Evolutionary conservation across 208 protist species (phyloP), one percentile per base, ranked within the genome.

Genomic region (Trypanosoma cruzi): DNA sequence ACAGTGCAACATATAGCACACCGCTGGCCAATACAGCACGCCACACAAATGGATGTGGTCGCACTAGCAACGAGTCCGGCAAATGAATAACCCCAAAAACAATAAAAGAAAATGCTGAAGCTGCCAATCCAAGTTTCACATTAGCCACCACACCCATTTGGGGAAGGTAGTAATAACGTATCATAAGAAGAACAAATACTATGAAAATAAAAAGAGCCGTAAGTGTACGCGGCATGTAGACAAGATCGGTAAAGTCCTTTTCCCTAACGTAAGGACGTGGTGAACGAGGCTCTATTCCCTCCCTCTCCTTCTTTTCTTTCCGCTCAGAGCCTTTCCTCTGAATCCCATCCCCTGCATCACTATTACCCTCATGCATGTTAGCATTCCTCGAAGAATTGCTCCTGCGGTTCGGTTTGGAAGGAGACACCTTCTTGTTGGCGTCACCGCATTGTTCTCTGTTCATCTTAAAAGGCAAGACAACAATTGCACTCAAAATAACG

Each of bases 31-130:
- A 86, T 8, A 98, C 88, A 0, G 85, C 57, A 18, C 97, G 86
- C 98, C 98, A 99, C 32, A 99, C 70, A 44, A 81, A 84, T 29
- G 98, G 98, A 80, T 99, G 98, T 26, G 98, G 98, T n/a, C 97
- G 85, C 40, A 96, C 80, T 62, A 99, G 85, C 16, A 96, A 71
- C 26, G 91, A 93, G 81, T 99, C 93, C 18, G 89, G 87, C 40
- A 98, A 82, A 63, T 98, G 86, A 64, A 98, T 70, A n/a, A 87
- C 73, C 50, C 90, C 93, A 81, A 98, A 98, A 31, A 89, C 84
- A 44, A 98, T 70, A 61, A 98, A 98, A 14, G 89, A 80, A 34
- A 93, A 68, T 16, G 69, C 67, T 10, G 82, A 81, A 8, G 90
- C 94, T 11, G 54, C 67, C 26, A 94, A 78, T 4, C 92, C 92